Evolutionary conservation across 441 rosid species (phyloP).

Genomic region (Euphorbia schlechtendalii): DNA sequence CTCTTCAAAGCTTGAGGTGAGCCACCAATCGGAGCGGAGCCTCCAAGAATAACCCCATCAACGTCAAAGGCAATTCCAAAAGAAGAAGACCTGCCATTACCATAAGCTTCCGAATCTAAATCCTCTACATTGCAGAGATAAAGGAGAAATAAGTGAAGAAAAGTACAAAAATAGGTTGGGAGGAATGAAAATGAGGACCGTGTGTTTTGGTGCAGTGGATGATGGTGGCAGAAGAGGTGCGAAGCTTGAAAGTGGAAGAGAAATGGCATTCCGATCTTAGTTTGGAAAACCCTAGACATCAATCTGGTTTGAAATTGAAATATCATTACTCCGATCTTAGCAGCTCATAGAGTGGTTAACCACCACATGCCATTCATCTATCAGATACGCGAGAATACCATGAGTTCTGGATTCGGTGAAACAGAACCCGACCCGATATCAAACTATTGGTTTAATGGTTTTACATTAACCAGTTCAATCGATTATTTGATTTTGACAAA

Average conservation of each 20-base stretch:
- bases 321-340: slow-evolving; percentile 23
- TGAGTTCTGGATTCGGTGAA: too few relatives aligned
- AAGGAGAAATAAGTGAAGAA: not conserved
- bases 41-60: slow-evolving; percentile 52
- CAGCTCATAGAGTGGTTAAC: not conserved
- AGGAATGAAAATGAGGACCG: slow-evolving; percentile 16
- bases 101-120: not conserved
- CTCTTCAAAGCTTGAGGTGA: slow-evolving; percentile 37
- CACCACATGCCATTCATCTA: not conserved
- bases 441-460: too few relatives aligned
- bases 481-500: too few relatives aligned
- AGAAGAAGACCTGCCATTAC: slow-evolving; percentile 14
- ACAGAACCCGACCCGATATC: too few relatives aligned
- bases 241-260: slow-evolving; percentile 21
- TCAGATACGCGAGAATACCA: slow-evolving; percentile 3
- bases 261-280: slow-evolving; percentile 18
- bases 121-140: not conserved
- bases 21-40: slow-evolving; percentile 39
- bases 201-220: slow-evolving; percentile 10
- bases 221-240: slow-evolving; percentile 20
- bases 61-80: slow-evolving; percentile 52
- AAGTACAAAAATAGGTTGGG: too few relatives aligned
- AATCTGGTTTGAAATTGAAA: slow-evolving; percentile 15
- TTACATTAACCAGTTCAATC: too few relatives aligned
- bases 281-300: slow-evolving; percentile 15